phyloP scores from a whole-genome alignment of 2,329 filamentous ascomycete species.

The Aspergillus tanneri region DNA sequence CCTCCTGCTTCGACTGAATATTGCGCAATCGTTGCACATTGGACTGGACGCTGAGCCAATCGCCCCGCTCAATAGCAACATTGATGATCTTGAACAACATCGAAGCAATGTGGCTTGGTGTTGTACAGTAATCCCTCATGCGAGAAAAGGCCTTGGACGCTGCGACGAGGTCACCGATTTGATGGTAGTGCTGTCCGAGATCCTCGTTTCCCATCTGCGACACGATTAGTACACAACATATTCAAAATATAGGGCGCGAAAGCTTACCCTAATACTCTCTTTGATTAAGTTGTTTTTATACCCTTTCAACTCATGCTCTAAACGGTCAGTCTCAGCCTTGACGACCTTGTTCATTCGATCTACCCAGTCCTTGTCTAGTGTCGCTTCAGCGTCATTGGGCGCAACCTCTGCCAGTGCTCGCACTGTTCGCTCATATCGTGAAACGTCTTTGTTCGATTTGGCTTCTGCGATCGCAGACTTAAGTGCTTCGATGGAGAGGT shows the following conservation, averaged over 20 bases:
- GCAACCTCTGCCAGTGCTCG: constrained; percentile 62
- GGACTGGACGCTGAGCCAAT: constrained; percentile 69
- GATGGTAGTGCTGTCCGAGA: constrained; percentile 77
- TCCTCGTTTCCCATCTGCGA: constrained; percentile 90
- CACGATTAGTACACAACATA: neutral
- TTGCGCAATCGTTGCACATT: constrained; percentile 59
- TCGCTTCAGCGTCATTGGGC: constrained; percentile 67
- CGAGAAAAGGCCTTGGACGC: constrained; percentile 76
- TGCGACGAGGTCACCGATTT: constrained; percentile 68
- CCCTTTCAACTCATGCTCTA: constrained; percentile 81
- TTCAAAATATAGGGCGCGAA: neutral
- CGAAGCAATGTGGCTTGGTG: constrained; percentile 76
- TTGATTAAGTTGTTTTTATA: constrained; percentile 98
- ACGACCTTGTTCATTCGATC: constrained; percentile 65
- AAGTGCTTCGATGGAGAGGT: constrained; percentile 75
- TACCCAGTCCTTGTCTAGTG: constrained; percentile 72
- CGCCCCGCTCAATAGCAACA: constrained; percentile 70
- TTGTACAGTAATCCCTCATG: constrained; percentile 89
- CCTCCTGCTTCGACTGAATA: constrained; percentile 56
- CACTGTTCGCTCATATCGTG: constrained; percentile 67
- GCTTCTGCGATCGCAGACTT: constrained; percentile 74
- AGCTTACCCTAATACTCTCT: constrained; percentile 82
- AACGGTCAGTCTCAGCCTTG: constrained; percentile 66
- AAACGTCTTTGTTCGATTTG: constrained; percentile 71
- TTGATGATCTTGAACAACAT: constrained; percentile 77